Evolutionary conservation across 108 stramenopile species (phyloP), one percentile per base, ranked within the genome.

Genomic region (Conticribra guillardii): DNA sequence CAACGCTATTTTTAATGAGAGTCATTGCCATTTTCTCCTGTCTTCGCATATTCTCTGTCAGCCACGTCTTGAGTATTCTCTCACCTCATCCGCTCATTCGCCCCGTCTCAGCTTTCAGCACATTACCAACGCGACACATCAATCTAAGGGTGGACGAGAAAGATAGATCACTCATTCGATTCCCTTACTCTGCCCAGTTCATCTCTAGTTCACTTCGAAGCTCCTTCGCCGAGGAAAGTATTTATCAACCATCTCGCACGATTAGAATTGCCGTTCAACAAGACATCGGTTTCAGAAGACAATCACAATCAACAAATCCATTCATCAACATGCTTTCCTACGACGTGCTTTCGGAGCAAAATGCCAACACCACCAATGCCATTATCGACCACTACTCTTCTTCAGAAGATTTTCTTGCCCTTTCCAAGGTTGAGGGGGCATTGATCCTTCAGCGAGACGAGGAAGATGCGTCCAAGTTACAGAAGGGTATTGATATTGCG

Each of bases 331-430:
- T 67, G 14, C 67, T 92, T 46, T 63, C 84, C 22, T 82, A 69
- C 30, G 57, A 53, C 5, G 30, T 87, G 16, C 69, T 93, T 19
- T 45, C 76, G 32, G 73, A 82, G 37, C 89, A 94, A 82, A 91
- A 94, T 66, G 89, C 90, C 24, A 84, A 81, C 65, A 91, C 93
- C 9, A 87, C 87, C 74, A 89, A 84, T 60, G 89, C 89, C 17
- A 65, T 94, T 51, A 90, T 94, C 59, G 79, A 84, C 22, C 66
- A 84, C 51, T 87, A 67, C 52, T 56, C 62, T 23, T 11, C 41
- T 11, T 60, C 68, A n/a, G 63, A 32, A 11, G n/a, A 54, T 16
- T 93, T 93, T 61, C 17, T 47, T 18, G 54, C 59, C 27, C 59
- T 90, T 28, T 58, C 88, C 16, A 45, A 65, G 28, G 67, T 41